A percentile compares a stretch with the other conserved stretches of the same genome.
Conservation (phyloP, 768 basidiomycete species). For the Epithele typhae region DNA sequence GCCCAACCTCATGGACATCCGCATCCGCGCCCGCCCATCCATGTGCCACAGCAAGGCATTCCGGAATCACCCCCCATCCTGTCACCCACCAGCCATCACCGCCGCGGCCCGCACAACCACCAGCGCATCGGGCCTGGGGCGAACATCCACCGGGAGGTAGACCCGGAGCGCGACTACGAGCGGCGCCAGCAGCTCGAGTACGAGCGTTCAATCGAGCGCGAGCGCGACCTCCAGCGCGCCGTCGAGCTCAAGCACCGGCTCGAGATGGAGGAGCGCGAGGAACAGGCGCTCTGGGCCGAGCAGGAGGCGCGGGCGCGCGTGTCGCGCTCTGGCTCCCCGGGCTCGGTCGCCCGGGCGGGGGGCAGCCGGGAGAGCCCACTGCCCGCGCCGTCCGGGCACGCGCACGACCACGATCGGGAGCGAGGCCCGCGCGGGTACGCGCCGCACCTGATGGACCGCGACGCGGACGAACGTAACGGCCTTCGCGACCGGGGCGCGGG, state of each 20-base stretch:
- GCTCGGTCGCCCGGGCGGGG: conserved; percentile 16
- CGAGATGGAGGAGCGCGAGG: conserved; percentile 20
- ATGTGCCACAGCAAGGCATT: conserved; percentile 19
- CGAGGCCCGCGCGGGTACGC: background rate
- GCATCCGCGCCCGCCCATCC: conserved; percentile 29
- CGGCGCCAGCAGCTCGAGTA: conserved; percentile 21
- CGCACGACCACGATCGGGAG: conserved; percentile 14
- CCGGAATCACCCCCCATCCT: conserved; percentile 30
- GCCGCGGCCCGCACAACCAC: conserved; percentile 43
- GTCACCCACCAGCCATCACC: conserved; percentile 17
- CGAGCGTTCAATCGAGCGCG: conserved; percentile 21
- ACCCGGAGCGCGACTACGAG: conserved; percentile 35
- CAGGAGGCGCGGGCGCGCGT: conserved; percentile 13
- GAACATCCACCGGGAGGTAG: conserved; percentile 44
- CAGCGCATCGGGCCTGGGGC: conserved; percentile 64
- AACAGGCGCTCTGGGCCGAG: conserved; percentile 12
- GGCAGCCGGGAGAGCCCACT: conserved; percentile 20
- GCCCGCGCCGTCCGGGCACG: conserved; percentile 14
- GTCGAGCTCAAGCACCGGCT: conserved; percentile 13
- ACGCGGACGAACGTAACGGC: conserved; percentile 17
- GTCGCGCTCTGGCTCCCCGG: conserved; percentile 24
- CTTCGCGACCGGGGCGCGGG: conserved; percentile 11
- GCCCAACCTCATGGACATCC: conserved; percentile 23
- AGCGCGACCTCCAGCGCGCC: conserved; percentile 20
- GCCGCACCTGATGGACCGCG: conserved; percentile 8